Evolutionary conservation across 2,329 filamentous ascomycete species (phyloP), one percentile per base, ranked within the genome.

Genomic region (Monosporascus sp.): DNA sequence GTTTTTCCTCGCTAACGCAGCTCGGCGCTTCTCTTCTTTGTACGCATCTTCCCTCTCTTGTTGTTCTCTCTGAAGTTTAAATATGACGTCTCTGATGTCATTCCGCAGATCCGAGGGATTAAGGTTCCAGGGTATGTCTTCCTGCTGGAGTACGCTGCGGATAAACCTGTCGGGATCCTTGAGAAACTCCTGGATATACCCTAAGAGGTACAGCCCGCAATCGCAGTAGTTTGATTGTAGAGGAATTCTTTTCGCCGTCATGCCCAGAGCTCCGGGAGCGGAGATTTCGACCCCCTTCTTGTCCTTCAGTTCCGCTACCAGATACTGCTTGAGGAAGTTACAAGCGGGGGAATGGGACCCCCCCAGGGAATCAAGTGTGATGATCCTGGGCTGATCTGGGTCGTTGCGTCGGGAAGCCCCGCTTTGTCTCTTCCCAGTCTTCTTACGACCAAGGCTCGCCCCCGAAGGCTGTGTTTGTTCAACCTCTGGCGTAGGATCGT

Each of bases 311-410:
- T 97, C 94, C 47, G 81, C 80, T 6, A 79, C 65, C 5, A 97
- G 75, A 68, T 96, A 97, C 25, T 89, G 80, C 63, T 87, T 91
- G 31, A 99, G 74, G 37, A 80, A 78, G 47, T 69, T 79, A 56
- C 87, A 83, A 6, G 90, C 88, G 1, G 76, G 72, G 1, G 80
- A 75, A 60, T 92, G 90, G 0, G 74, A 46, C 5, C 70, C 63
- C n/a, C 84, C 85, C 1, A 97, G 77, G 0, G 94, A 97, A 68
- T 99, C 94, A 25, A 97, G 80, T 0, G 90, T 90, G 58, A 97
- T 85, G 56, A 97, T 91, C 37, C 82, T 81, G 1, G 90, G 84
- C 49, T 83, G 77, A 8, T 72, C 72, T 1, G 74, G 70, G 50
- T 82, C 74, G 53, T 73, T 71, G 56, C 75, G 80, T 35, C 70